Evolutionary conservation across 2,329 filamentous ascomycete species (phyloP).

Genomic region (Stenocarpella maydis): DNA sequence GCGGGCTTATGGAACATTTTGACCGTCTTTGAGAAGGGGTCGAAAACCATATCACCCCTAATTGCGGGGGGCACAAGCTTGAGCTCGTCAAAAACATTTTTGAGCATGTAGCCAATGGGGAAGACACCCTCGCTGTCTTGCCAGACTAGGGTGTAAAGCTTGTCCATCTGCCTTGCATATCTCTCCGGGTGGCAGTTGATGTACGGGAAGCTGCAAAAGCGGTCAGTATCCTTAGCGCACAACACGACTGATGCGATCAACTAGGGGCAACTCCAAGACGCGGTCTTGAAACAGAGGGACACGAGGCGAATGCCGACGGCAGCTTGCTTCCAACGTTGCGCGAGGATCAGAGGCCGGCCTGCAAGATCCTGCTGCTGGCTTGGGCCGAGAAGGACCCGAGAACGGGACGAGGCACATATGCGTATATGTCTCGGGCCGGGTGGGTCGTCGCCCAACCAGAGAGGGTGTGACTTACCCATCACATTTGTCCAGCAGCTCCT

Average conservation of each 20-base stretch:
- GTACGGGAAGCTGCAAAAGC: slow-evolving; percentile 77
- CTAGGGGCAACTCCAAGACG: not conserved
- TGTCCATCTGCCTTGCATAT: slow-evolving; percentile 64
- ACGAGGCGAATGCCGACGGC: not conserved
- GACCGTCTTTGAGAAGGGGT: slow-evolving; percentile 68
- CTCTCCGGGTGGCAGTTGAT: slow-evolving; percentile 64
- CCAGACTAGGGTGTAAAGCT: slow-evolving; percentile 73
- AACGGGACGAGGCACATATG: slow-evolving; percentile 20
- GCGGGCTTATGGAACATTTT: slow-evolving; percentile 64
- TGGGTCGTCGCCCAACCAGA: not conserved
- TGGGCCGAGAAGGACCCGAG: slow-evolving; percentile 2
- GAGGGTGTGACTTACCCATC: slow-evolving; percentile 39
- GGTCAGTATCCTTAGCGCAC: slow-evolving; percentile 24
- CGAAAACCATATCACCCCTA: slow-evolving; percentile 67
- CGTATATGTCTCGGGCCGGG: slow-evolving; percentile 6
- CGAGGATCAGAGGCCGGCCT: slow-evolving; percentile 15
- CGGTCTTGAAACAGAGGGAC: not conserved
- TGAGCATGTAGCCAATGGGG: slow-evolving; percentile 69
- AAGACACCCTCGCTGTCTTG: slow-evolving; percentile 69
- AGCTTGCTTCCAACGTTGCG: slow-evolving; percentile 24
- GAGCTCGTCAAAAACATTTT: slow-evolving; percentile 59
- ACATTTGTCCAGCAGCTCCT: slow-evolving; percentile 39
- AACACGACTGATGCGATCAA: not conserved
- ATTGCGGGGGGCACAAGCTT: slow-evolving; percentile 55
- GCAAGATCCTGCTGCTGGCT: slow-evolving; percentile 5